Conservation (phyloP, 768 basidiomycete genomes). For the Agaricus subrufescens region DNA sequence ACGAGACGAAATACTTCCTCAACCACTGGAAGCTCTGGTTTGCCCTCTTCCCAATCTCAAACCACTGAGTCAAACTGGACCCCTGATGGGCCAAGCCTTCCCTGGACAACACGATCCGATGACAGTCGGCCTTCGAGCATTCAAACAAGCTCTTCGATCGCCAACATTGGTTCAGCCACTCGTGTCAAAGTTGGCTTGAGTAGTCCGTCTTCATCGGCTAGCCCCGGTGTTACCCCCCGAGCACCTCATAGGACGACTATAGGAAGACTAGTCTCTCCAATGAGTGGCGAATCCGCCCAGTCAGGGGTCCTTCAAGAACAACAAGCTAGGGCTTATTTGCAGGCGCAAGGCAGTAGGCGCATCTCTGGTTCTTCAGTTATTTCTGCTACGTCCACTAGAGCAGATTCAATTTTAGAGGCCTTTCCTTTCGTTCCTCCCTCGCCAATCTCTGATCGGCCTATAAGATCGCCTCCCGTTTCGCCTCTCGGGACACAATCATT, state of each 20-base stretch:
- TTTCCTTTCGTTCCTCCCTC: constrained; percentile 91
- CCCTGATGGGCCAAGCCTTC: constrained; percentile 32
- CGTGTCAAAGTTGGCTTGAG: constrained; percentile 60
- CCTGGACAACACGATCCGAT: constrained; percentile 33
- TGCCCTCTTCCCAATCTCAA: constrained; percentile 14
- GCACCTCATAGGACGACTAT: constrained; percentile 58
- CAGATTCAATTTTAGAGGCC: constrained; percentile 81
- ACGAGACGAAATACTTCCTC: constrained; percentile 33
- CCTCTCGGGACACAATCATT: constrained; percentile 61
- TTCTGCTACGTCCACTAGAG: constrained; percentile 65
- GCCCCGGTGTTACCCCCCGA: constrained; percentile 31
- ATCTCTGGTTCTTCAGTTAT: constrained; percentile 64
- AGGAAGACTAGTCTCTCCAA: constrained; percentile 54
- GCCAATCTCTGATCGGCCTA: constrained; percentile 78
- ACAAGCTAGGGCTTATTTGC: constrained; percentile 57
- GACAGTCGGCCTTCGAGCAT: constrained; percentile 57
- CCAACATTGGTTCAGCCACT: constrained; percentile 61
- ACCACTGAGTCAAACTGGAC: constrained; percentile 31
- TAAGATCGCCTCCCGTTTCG: constrained; percentile 71
- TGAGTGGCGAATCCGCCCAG: constrained; percentile 23
- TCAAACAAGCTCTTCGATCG: constrained; percentile 48
- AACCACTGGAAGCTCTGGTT: constrained; percentile 27
- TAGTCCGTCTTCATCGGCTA: constrained; percentile 28
- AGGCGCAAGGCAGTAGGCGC: constrained; percentile 49
- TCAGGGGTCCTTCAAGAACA: constrained; percentile 51